Evolutionary conservation across 2,329 filamentous ascomycete species (phyloP).

Genomic region (Leptosphaerulina australis): DNA sequence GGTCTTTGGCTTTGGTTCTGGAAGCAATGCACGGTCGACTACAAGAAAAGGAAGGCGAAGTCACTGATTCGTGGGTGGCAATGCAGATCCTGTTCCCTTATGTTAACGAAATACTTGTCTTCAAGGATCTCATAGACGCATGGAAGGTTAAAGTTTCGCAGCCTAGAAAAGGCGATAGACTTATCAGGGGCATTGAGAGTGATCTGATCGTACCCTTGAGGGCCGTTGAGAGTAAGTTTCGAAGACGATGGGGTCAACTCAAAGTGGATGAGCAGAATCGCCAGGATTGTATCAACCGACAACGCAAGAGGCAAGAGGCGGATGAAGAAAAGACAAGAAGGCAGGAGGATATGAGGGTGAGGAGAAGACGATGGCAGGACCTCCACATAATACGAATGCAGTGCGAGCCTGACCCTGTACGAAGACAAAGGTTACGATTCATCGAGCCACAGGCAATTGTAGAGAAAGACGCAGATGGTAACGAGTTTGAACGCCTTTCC

Average conservation of each 20-base stretch:
- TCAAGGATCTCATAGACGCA: slow-evolving; percentile 32
- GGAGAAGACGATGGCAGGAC: slow-evolving; percentile 37
- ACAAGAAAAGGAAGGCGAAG: slow-evolving; percentile 1
- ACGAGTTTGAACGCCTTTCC: slow-evolving; percentile 47
- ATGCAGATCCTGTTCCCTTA: slow-evolving; percentile 28
- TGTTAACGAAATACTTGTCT: slow-evolving; percentile 23
- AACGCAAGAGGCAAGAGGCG: slow-evolving; percentile 13
- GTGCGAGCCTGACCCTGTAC: slow-evolving; percentile 30
- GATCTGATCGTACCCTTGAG: slow-evolving; percentile 38
- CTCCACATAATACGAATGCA: slow-evolving; percentile 36
- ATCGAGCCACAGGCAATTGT: slow-evolving; percentile 22
- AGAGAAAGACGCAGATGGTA: slow-evolving; percentile 50
- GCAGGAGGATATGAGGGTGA: slow-evolving; percentile 2
- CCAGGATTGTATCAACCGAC: slow-evolving; percentile 8
- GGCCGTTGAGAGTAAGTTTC: slow-evolving; percentile 13
- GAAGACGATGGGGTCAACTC: slow-evolving; percentile 8
- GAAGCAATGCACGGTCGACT: slow-evolving; percentile 27
- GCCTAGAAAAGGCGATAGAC: slow-evolving; percentile 24
- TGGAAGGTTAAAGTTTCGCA: slow-evolving; percentile 31
- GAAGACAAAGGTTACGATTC: slow-evolving; percentile 20
- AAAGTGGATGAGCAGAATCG: slow-evolving; percentile 11
- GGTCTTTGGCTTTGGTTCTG: slow-evolving; percentile 23
- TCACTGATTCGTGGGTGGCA: slow-evolving; percentile 18
- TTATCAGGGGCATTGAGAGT: slow-evolving; percentile 32
- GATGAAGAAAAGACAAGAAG: slow-evolving; percentile 4